Percentiles rank a stretch among this genome's conserved stretches.
phyloP scores from a whole-genome alignment of 495 filamentous ascomycete genomes.

The Neurospora hispaniola region DNA sequence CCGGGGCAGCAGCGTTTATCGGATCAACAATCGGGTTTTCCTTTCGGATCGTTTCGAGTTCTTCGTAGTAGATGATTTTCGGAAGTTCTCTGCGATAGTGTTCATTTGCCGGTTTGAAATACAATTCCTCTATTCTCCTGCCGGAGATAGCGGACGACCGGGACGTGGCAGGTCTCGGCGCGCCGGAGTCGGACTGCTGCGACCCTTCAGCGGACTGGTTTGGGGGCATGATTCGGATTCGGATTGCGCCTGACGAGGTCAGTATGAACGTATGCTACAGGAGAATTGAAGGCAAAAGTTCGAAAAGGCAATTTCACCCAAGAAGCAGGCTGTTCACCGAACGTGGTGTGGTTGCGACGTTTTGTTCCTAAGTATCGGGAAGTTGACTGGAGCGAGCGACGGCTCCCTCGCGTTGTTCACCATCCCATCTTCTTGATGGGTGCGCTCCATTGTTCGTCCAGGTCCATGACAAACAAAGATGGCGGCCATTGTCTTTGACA shows the following conservation, averaged over 20 bases:
- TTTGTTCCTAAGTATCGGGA: neutral
- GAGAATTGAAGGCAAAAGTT: neutral
- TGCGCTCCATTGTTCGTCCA: neutral
- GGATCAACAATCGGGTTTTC: conserved; percentile 2
- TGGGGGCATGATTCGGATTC: neutral
- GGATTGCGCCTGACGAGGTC: neutral
- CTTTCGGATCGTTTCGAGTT: conserved; percentile 5
- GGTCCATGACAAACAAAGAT: neutral
- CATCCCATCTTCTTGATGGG: neutral
- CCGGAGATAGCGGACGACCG: neutral
- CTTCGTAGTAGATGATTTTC: neutral
- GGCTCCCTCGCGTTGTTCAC: neutral
- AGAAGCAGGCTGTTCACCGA: neutral
- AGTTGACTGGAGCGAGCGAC: neutral
- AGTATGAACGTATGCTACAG: neutral
- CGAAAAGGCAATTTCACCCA: neutral
- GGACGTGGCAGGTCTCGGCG: neutral
- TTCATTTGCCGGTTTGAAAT: neutral
- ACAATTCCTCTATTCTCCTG: neutral
- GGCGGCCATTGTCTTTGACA: neutral
- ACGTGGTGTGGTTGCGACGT: neutral
- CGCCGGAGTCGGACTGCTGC: neutral
- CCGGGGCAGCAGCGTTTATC: neutral
- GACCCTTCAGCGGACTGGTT: neutral
- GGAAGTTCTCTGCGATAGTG: neutral